These are phyloP conservation scores for Lodderomyces oxycetoniae DNA, from an alignment of 1,139 yeast species.

Conservation along the genomic window DNA sequence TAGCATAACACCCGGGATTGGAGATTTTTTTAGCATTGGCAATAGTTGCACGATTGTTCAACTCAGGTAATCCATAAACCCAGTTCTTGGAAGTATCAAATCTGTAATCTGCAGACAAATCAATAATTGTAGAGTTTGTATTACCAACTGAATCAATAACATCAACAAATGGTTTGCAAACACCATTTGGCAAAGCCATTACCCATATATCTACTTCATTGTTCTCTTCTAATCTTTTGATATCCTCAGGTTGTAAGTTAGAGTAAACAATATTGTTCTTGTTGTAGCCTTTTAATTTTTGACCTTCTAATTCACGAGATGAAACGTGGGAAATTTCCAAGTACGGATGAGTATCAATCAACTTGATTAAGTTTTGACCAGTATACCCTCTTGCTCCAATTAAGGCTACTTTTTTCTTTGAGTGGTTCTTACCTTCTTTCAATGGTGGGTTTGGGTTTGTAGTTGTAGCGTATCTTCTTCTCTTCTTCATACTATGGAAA, in stretches of 20 bases:
- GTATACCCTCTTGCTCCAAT: conserved; percentile 99
- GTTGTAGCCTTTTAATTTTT: conserved; percentile 79
- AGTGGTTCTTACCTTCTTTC: conserved; percentile 55
- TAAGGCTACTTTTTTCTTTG: conserved; percentile 72
- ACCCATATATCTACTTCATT: conserved; percentile 94
- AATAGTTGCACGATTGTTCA: conserved; percentile 61
- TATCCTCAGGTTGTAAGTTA: conserved; percentile 83
- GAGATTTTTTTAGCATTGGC: conserved; percentile 79
- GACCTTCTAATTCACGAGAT: conserved; percentile 89
- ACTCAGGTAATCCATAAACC: conserved; percentile 90
- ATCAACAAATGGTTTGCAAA: conserved; percentile 93
- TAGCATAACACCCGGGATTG: conserved; percentile 98
- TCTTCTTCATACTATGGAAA: conserved; percentile 19
- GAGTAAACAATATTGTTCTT: conserved; percentile 77
- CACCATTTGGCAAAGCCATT: conserved; percentile 98
- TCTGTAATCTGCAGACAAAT: conserved; percentile 92
- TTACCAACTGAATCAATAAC: conserved; percentile 71
- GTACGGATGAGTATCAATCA: conserved; percentile 83
- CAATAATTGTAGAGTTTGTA: conserved; percentile 73
- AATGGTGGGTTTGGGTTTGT: conserved; percentile 74
- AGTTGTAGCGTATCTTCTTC: conserved; percentile 22
- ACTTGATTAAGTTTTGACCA: conserved; percentile 84
- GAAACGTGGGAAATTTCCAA: conserved; percentile 89
- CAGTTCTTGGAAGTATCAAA: conserved; percentile 85
- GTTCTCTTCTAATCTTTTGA: conserved; percentile 67